phyloP scores from a whole-genome alignment of 106 monocot genomes.

The Dioscorea zingiberensis region DNA sequence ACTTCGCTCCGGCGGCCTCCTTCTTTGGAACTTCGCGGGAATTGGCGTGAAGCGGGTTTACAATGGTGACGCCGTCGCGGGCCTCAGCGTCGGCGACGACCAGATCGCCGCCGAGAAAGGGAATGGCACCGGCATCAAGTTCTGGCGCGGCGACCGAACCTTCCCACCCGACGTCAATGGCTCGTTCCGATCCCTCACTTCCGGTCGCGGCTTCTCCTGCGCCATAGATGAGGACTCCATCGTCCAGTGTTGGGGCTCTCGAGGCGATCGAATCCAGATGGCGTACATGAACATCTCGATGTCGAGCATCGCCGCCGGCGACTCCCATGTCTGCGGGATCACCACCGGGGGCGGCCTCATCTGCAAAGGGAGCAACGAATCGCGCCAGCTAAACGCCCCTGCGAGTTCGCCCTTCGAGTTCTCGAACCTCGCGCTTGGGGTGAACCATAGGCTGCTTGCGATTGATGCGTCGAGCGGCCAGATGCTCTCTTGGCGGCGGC shows the following conservation, averaged over 20 bases:
- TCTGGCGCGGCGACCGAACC: constrained; percentile 39
- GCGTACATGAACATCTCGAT: constrained; percentile 38
- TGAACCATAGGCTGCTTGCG: constrained; percentile 60
- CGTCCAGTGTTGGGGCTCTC: constrained; percentile 60
- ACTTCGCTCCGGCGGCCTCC: constrained; percentile 35
- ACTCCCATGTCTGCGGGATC: constrained; percentile 58
- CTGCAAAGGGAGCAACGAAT: constrained; percentile 40
- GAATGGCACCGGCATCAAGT: constrained; percentile 19
- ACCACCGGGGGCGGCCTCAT: constrained; percentile 23
- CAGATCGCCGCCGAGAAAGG: constrained; percentile 48
- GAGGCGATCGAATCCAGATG: constrained; percentile 12
- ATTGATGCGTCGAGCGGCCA: constrained; percentile 25
- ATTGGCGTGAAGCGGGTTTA: constrained; percentile 46
- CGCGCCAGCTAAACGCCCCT: constrained; percentile 27
- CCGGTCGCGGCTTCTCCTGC: constrained; percentile 71
- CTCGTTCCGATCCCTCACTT: constrained; percentile 53
- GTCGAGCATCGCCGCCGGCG: constrained; percentile 56
- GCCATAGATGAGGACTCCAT: constrained; percentile 22
- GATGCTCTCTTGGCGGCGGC: constrained; percentile 64
- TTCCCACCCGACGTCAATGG: constrained; percentile 40
- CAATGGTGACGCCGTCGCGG: constrained; percentile 25
- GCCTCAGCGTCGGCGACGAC: constrained; percentile 54
- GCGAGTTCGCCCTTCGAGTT: constrained; percentile 23
- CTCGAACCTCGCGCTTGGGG: constrained; percentile 49
- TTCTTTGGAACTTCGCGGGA: constrained; percentile 46